Percentiles rank a stretch among this genome's conserved stretches.
Conservation (phyloP, 352 stramenopile genomes). For the Phytophthora kernoviae region DNA sequence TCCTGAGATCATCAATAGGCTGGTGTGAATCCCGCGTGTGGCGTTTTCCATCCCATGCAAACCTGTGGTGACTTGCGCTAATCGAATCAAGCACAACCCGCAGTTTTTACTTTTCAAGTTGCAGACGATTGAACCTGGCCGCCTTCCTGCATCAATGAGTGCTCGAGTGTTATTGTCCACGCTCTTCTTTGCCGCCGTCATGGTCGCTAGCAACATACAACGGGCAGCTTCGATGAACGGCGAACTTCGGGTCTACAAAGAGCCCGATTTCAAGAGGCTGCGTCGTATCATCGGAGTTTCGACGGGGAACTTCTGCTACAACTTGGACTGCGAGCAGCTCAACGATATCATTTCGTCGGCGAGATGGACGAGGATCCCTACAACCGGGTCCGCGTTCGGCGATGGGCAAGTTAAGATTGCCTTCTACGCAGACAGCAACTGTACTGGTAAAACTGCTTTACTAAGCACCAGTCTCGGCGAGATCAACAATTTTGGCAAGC, state of each 20-base stretch:
- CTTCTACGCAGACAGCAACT: conserved; percentile 26
- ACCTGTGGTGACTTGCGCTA: too few species aligned
- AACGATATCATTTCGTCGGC: conserved; percentile 19
- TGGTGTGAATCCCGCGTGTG: too few species aligned
- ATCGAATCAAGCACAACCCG: too few species aligned
- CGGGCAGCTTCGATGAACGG: conserved; percentile 12
- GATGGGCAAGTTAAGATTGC: conserved; percentile 20
- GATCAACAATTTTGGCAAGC: conserved; percentile 15
- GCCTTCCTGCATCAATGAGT: conserved; percentile 4
- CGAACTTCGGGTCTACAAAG: conserved; percentile 31
- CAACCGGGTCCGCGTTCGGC: conserved; percentile 8
- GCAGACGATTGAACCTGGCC: too few species aligned
- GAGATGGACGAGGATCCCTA: conserved; percentile 16
- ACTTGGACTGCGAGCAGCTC: conserved; percentile 22
- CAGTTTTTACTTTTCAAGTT: conserved; percentile 22
- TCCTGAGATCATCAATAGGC: too few species aligned
- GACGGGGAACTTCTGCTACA: conserved; percentile 27
- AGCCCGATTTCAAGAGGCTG: conserved; percentile 26
- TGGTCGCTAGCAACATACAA: conserved; percentile 1
- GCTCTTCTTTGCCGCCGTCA: conserved; percentile 1
- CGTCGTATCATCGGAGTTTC: conserved; percentile 18
- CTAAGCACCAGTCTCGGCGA: conserved; percentile 15
- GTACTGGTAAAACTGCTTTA: conserved; percentile 16
- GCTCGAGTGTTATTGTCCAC: neutral
- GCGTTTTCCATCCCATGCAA: too few species aligned